These are phyloP conservation scores for Pisolithus albus DNA, from an alignment of 768 basidiomycete genomes.

Conservation along the genomic window DNA sequence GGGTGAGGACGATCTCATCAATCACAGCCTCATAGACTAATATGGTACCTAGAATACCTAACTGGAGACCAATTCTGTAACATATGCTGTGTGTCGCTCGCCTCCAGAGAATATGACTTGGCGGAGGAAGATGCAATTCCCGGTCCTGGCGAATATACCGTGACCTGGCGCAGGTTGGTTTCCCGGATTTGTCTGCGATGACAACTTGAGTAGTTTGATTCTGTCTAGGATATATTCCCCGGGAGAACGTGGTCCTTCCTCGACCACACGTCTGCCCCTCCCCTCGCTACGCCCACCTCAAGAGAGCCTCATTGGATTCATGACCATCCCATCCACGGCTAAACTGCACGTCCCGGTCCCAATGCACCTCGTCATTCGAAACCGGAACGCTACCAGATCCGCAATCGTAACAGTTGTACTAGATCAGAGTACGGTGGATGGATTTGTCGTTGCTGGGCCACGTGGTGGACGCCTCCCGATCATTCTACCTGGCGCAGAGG, in stretches of 20 bases:
- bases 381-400: slow-evolving; percentile 54
- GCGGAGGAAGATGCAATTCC: slow-evolving; percentile 29
- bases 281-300: slow-evolving; percentile 55
- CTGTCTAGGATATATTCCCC: slow-evolving; percentile 38
- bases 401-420: slow-evolving; percentile 67
- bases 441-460: slow-evolving; percentile 79
- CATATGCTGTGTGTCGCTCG: slow-evolving; percentile 45
- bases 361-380: slow-evolving; percentile 57
- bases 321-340: slow-evolving; percentile 56
- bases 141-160: slow-evolving; percentile 52
- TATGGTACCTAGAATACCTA: slow-evolving; percentile 43
- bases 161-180: slow-evolving; percentile 60
- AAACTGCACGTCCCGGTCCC: slow-evolving; percentile 55
- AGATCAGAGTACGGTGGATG: slow-evolving; percentile 59
- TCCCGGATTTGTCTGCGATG: not conserved
- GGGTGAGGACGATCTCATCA: slow-evolving; percentile 27
- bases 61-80: slow-evolving; percentile 61
- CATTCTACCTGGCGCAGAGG: slow-evolving; percentile 69
- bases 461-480: slow-evolving; percentile 60
- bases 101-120: slow-evolving; percentile 34
- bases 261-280: slow-evolving; percentile 49
- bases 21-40: not conserved
- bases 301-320: slow-evolving; percentile 58
- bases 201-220: not conserved
- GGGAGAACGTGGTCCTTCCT: slow-evolving; percentile 37